Base-by-base conservation (phyloP, 2,329 filamentous ascomycete species). In the Arthrobotrys sinensis region DNA sequence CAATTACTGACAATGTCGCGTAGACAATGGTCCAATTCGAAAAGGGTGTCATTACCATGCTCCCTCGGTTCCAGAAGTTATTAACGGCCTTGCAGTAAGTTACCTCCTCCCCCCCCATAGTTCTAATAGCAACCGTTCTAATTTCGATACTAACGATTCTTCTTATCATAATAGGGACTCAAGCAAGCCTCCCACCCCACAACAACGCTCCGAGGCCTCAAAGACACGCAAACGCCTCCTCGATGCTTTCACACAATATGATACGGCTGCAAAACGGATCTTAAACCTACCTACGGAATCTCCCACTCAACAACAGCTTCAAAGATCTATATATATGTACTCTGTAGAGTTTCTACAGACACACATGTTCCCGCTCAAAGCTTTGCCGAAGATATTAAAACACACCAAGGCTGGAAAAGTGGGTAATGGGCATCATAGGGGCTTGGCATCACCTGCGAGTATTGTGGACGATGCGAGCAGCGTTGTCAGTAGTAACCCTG, bases 211-310 rank as follows among this genome's bases (percentile, higher is more conserved):
- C 66, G 94, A 97, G 81, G 94, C 94, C 0, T 91, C 91, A 52
- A 96, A 96, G 84, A 92, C 96, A 10, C 91, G 94, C n/a, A 96
- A 93, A 83, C 89, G 94, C 21, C 87, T 97, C 0, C 94, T 93
- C 75, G 94, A 97, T 82, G 92, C 93, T 7, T 97, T 97, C 82
- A 89, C 90, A 10, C 94, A 97, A 82, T 97, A 97, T 83, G 93
- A 96, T 81, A 86, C 89, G 2, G 93, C 93, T 0, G 93, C 94
- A 2, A 90, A 92, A 80, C 89, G 94, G 2, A 90, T 97, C 71
- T 90, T 94, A 34, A 93, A 96, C 82, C 85, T 97, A 57, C 91
- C 90, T 14, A 92, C 92, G 0, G 86, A 90, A 3, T 94, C 89
- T 60, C 87, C 90, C 0, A 90, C 92, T 0, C 94, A 97, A 82